Evolutionary conservation across 257 asterid genomes (phyloP), one percentile per base, ranked within the genome.

Genomic region (Ilex asprella): DNA sequence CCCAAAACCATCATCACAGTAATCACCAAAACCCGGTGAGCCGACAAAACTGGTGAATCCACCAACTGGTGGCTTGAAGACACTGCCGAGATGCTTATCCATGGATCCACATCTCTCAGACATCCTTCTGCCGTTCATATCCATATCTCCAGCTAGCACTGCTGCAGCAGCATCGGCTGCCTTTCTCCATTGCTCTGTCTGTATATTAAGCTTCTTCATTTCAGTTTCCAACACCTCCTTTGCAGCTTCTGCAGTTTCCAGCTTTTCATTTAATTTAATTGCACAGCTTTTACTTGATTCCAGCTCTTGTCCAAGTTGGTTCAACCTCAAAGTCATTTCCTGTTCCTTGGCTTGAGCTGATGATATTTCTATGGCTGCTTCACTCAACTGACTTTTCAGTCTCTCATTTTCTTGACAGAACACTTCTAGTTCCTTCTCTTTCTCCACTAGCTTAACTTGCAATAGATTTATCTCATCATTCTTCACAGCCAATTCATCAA

Each of bases 141-240:
- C 93, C 30, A 77, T 79, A 5, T 78, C 97, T 12, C 87, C 96
- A 0, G 96, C 86, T 61, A 93, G 69, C 30, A 93, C 74, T 2
- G 91, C 75, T 0, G 99, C 99, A 12, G 99, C 99, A 13, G 96
- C 97, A 72, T 92, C 97, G 0, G 99, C 99, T 31, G 99, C 99
- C 72, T 93, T 93, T 60, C 90, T 78, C 99, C 99, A 93, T 46
- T 93, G 99, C 61, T 89, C 97, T 0, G 97, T 89, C 58, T 89
- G 99, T 16, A 93, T 85, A 6, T 82, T 76, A 2, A 93, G 90
- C 86, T 70, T 87, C 81, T 79, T 87, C 96, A 93, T 87, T 80
- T 93, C 99, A 12, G 57, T 60, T 64, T 89, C 96, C 57, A 93
- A 29, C 7, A 78, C 94, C 58, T 61, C 82, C 63, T 82, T 93